Conservation (phyloP, 2,329 filamentous ascomycete species). For the Neurospora sp. region DNA sequence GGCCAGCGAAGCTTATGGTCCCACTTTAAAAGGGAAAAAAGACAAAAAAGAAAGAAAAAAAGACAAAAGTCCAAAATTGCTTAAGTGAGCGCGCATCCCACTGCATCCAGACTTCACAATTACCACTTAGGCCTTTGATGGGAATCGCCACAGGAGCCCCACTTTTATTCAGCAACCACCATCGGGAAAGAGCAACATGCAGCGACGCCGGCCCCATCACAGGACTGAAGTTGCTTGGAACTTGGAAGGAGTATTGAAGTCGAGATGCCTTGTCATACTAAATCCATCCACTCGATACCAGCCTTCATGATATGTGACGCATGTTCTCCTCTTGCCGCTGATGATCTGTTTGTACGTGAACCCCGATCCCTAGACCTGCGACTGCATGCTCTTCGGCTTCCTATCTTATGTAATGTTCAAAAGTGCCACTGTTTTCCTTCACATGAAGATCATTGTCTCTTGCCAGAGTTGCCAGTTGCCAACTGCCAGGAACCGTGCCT, state of each 20-base stretch:
- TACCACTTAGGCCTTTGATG: neutral
- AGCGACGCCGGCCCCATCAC: too few species aligned
- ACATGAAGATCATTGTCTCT: neutral
- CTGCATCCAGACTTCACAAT: neutral
- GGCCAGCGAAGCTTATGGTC: neutral
- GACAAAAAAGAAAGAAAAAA: neutral
- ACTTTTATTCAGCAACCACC: neutral
- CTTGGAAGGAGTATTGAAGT: too few species aligned
- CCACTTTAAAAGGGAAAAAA: neutral
- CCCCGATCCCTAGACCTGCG: too few species aligned
- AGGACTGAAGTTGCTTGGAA: neutral
- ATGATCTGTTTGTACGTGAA: too few species aligned
- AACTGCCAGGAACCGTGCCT: neutral
- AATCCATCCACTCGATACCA: too few species aligned
- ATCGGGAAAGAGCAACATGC: neutral
- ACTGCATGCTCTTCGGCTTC: too few species aligned
- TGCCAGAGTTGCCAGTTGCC: neutral
- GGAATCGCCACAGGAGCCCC: neutral
- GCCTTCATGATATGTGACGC: too few species aligned
- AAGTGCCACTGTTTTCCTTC: neutral
- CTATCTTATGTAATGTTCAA: neutral
- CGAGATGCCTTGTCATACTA: too few species aligned
- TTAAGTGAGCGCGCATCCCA: neutral
- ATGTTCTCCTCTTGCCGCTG: too few species aligned
- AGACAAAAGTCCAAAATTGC: neutral